These are phyloP conservation scores for Erigeron philadelphicus DNA, from an alignment of 140 eudicot genomes.

Conservation along the genomic window DNA sequence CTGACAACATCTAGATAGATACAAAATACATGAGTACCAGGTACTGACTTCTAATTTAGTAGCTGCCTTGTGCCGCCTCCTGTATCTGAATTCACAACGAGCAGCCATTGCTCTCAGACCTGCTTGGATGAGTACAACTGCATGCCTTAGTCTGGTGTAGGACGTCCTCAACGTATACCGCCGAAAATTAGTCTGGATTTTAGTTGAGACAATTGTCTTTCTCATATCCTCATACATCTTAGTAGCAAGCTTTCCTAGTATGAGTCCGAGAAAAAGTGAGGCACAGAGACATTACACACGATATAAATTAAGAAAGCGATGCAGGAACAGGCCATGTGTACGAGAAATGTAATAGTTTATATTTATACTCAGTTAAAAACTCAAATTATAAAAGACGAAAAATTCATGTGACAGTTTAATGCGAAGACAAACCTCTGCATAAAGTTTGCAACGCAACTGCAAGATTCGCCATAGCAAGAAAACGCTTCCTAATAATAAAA, in stretches of 20 bases:
- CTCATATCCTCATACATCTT: conserved; percentile 45
- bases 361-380: background rate
- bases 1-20: background rate
- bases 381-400: background rate
- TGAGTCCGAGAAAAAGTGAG: conserved; percentile 8
- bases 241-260: conserved; percentile 57
- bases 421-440: conserved; percentile 64
- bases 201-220: conserved; percentile 46
- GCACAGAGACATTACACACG: conserved; percentile 5
- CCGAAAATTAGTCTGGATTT: conserved; percentile 55
- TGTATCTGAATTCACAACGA: conserved; percentile 51
- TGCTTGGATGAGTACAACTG: conserved; percentile 60
- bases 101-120: conserved; percentile 66
- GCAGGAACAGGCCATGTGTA: conserved; percentile 13
- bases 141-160: conserved; percentile 39
- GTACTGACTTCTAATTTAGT: conserved; percentile 54
- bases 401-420: conserved; percentile 13
- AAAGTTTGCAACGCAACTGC: conserved; percentile 66
- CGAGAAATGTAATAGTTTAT: background rate
- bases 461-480: conserved; percentile 61
- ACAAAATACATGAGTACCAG: conserved; percentile 19
- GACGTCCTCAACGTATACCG: conserved; percentile 46
- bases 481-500: conserved; percentile 55
- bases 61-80: conserved; percentile 57
- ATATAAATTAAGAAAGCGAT: conserved; percentile 7